Percentiles rank a stretch among this genome's conserved stretches.
phyloP scores from a whole-genome alignment of 768 basidiomycete genomes.

The Boletales sp. region DNA sequence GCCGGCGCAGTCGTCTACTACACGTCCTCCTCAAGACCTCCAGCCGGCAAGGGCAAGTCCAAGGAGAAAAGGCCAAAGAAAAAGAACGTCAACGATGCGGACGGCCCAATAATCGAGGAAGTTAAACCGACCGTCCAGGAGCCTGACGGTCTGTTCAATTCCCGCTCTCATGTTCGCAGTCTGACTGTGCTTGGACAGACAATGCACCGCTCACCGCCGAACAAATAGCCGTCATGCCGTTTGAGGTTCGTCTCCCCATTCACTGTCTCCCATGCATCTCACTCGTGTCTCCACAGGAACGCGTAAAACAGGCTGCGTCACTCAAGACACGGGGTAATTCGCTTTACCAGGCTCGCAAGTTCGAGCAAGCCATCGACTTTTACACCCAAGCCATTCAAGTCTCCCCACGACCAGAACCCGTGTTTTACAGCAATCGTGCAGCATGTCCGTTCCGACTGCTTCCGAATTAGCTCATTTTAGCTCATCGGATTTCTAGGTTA shows the following conservation, averaged over 20 bases:
- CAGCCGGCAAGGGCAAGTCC: slow-evolving; percentile 43
- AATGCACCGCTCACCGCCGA: slow-evolving; percentile 46
- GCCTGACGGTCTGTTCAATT: slow-evolving; percentile 27
- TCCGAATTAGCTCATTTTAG: neutral
- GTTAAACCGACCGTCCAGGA: slow-evolving; percentile 43
- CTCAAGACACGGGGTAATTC: slow-evolving; percentile 72
- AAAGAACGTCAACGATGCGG: slow-evolving; percentile 51
- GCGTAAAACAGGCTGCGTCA: slow-evolving; percentile 53
- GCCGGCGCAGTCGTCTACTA: slow-evolving; percentile 69
- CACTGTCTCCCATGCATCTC: neutral
- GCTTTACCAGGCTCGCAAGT: slow-evolving; percentile 63
- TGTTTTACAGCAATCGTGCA: slow-evolving; percentile 96
- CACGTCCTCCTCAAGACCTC: slow-evolving; percentile 35
- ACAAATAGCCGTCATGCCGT: slow-evolving; percentile 54
- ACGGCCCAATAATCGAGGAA: slow-evolving; percentile 84
- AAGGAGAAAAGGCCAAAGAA: slow-evolving; percentile 50
- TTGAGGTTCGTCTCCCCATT: slow-evolving; percentile 43
- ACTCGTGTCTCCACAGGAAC: slow-evolving; percentile 46
- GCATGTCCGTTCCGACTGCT: slow-evolving; percentile 60
- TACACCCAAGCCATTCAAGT: slow-evolving; percentile 77
- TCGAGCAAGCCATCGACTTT: slow-evolving; percentile 52
- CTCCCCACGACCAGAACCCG: slow-evolving; percentile 78
- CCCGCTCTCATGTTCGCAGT: neutral
- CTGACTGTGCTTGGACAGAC: slow-evolving; percentile 27
- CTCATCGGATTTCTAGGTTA: slow-evolving; percentile 53